Evolutionary conservation across 1,284 basidiomycete species (phyloP).

Genomic region (Trichosporon asahii): DNA sequence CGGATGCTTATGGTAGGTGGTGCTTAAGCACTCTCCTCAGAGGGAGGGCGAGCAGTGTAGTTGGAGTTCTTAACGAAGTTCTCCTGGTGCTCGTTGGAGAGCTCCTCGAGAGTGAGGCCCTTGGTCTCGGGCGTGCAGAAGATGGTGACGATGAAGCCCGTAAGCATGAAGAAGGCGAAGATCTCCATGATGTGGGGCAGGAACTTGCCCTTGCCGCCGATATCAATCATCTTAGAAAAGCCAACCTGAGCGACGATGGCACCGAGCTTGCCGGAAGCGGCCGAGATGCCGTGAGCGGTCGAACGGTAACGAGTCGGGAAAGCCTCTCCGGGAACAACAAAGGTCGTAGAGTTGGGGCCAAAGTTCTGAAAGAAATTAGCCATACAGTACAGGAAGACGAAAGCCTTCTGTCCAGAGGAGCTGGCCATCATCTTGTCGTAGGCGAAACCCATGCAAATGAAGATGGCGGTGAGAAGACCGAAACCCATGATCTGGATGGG

Average conservation of each 20-base stretch:
- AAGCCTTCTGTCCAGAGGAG: conserved; percentile 56
- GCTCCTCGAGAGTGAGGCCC: conserved; percentile 63
- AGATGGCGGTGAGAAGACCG: conserved; percentile 56
- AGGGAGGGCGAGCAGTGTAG: conserved; percentile 4
- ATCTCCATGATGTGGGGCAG: conserved; percentile 60
- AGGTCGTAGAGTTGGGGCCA: conserved; percentile 79
- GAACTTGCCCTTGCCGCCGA: conserved; percentile 61
- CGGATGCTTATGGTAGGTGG: conserved; percentile 19
- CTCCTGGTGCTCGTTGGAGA: conserved; percentile 65
- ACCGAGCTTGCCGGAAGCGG: conserved; percentile 75
- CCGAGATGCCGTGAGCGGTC: conserved; percentile 79
- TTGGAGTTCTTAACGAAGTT: conserved; percentile 56
- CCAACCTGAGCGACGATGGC: conserved; percentile 78
- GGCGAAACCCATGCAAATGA: conserved; percentile 60
- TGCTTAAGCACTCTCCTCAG: conserved; percentile 19
- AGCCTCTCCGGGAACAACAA: conserved; percentile 72
- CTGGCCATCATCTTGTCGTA: conserved; percentile 65
- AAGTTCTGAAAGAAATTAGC: conserved; percentile 55
- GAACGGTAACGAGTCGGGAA: conserved; percentile 85
- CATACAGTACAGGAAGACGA: conserved; percentile 55
- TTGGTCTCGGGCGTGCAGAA: conserved; percentile 74
- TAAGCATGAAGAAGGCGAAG: conserved; percentile 70
- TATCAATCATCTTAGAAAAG: conserved; percentile 67
- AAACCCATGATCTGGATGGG: conserved; percentile 69
- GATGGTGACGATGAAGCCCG: conserved; percentile 67